Percentiles rank a stretch among this genome's conserved stretches.
phyloP scores from a whole-genome alignment of 2,329 filamentous ascomycete species.

The Neonectria punicea region DNA sequence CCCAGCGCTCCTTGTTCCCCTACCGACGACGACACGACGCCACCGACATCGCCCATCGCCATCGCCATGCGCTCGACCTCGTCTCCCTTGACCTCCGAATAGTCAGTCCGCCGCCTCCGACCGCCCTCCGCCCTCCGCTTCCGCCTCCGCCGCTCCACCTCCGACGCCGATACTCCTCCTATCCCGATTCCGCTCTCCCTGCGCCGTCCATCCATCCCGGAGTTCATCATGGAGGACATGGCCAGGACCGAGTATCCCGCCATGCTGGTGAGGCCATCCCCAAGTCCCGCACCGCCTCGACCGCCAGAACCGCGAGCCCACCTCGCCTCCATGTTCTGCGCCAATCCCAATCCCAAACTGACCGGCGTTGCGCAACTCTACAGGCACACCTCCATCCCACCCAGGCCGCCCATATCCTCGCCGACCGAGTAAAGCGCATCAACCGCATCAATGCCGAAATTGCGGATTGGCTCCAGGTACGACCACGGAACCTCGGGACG shows the following conservation, averaged over 20 bases:
- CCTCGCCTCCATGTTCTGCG: background rate
- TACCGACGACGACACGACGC: slow-evolving; percentile 8
- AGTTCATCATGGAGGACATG: slow-evolving; percentile 75
- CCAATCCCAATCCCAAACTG: slow-evolving; percentile 24
- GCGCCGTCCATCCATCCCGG: slow-evolving; percentile 12
- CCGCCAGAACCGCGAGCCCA: slow-evolving; percentile 7
- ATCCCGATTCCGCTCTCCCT: slow-evolving; percentile 23
- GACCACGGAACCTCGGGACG: slow-evolving; percentile 29
- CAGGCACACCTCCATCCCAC: slow-evolving; percentile 83
- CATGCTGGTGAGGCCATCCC: slow-evolving; percentile 79
- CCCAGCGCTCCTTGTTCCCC: slow-evolving; percentile 2
- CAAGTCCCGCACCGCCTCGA: background rate
- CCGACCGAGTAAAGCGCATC: slow-evolving; percentile 89
- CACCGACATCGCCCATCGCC: slow-evolving; percentile 7
- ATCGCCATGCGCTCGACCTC: slow-evolving; percentile 26
- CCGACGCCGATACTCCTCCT: background rate
- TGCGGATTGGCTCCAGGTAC: slow-evolving; percentile 96
- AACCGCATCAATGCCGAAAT: slow-evolving; percentile 88
- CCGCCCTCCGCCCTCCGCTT: background rate
- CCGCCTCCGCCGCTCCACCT: background rate
- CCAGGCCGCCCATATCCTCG: slow-evolving; percentile 84
- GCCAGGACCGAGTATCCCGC: slow-evolving; percentile 91
- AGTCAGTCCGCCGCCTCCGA: background rate
- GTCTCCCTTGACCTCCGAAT: slow-evolving; percentile 14
- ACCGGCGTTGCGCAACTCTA: slow-evolving; percentile 31